Conservation (phyloP, 2,329 filamentous ascomycete species). For the Pseudocercospora fuligena region DNA sequence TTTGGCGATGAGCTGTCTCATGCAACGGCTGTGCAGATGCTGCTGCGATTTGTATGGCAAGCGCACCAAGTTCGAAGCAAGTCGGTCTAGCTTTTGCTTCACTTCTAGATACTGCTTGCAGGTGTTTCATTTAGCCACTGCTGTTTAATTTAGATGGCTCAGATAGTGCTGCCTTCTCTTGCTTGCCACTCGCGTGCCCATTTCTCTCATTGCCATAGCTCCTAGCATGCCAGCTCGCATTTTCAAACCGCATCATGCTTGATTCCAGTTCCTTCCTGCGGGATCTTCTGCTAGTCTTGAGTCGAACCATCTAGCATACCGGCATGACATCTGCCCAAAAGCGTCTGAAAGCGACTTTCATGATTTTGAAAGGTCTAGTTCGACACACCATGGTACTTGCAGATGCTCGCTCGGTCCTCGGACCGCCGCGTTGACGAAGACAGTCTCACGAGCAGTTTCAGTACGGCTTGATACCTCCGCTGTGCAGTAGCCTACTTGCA, state of each 20-base stretch:
- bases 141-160: not conserved
- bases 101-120: not conserved
- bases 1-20: not conserved
- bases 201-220: too few species aligned
- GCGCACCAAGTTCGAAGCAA: not conserved
- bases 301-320: too few species aligned
- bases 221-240: too few species aligned
- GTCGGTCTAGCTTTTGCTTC: not conserved
- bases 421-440: constrained; percentile 64
- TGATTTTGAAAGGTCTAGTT: constrained; percentile 49
- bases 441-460: constrained; percentile 45
- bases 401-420: constrained; percentile 49
- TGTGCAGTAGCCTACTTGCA: constrained; percentile 31
- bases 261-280: too few species aligned
- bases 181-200: not conserved
- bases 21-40: not conserved
- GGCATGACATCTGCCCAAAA: too few species aligned
- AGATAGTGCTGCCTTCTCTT: not conserved
- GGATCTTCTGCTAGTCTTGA: too few species aligned
- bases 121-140: not conserved
- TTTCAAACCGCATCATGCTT: too few species aligned
- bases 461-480: constrained; percentile 34
- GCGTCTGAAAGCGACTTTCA: not conserved
- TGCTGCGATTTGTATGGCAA: not conserved
- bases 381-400: constrained; percentile 61